Evolutionary conservation across 1,284 basidiomycete species (phyloP), one percentile per base, ranked within the genome.

Genomic region (Uromyces viciae-fabae): DNA sequence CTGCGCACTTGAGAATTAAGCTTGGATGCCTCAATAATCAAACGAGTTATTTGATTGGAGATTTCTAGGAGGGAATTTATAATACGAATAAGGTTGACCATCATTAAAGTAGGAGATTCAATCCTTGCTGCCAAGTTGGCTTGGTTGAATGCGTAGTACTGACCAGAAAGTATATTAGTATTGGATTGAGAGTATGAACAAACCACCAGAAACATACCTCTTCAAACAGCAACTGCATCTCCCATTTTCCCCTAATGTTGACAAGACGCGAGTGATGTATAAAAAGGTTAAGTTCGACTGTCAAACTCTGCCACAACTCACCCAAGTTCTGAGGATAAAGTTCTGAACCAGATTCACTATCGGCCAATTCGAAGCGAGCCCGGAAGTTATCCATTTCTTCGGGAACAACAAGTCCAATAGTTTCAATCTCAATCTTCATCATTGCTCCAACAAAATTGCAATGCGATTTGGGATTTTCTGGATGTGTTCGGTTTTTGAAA

Each of bases 81-180:
- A 36, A 62, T 62, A 28, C 28, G 60, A 31, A 62, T 62, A 36
- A 62, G 60, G 60, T 62, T 62, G 8, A 36, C 17, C 28, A 62
- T 62, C 60, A 62, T 62, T 62, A 62, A 62, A 28, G 8, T 62
- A 8, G 60, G 60, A 62, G 60, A 62, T 31, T 62, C 60, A 31
- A 36, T 36, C 25, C 60, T 62, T 7, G 60, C 60, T 5, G 60
- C 28, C 7, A 62, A 31, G 60, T 62, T 31, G 60, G 60, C 60
- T 62, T 62, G 60, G 25, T 62, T 62, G 60, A 62, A 62, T 17
- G 60, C 60, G 8, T 62, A 62, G 60, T 62, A 62, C 60, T 62
- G 31, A 22, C 17, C 8, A 36, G 28, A 62, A 62, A 31, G 3
- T 62, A 31, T 15, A 62, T 62, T 31, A 62, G 60, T 33, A 62